phyloP scores from a whole-genome alignment of 2,329 filamentous ascomycete species.

The Pseudonectria buxi region DNA sequence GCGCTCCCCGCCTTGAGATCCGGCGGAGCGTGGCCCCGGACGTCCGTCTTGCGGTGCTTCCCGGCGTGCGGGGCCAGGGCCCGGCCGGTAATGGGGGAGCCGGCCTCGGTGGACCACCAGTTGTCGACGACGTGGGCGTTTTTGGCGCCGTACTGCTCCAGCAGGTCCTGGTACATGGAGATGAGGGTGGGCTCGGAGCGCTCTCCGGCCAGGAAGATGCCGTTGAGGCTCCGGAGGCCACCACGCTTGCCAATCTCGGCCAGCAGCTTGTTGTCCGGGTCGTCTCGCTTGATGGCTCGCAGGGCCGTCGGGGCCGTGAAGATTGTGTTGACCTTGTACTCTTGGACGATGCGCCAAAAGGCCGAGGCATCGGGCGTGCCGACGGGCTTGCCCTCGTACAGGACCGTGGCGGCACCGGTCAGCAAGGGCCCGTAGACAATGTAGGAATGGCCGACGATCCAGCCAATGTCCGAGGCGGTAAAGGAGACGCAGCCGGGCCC shows the following conservation, averaged over 20 bases:
- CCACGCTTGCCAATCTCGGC: constrained; percentile 56
- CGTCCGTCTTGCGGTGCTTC: constrained; percentile 39
- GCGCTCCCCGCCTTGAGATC: constrained; percentile 76
- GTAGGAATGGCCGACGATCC: constrained; percentile 65
- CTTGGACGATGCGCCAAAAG: constrained; percentile 81
- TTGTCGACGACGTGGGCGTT: constrained; percentile 53
- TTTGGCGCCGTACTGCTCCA: constrained; percentile 58
- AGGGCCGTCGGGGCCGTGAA: constrained; percentile 86
- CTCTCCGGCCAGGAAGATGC: constrained; percentile 82
- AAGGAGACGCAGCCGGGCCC: constrained; percentile 73
- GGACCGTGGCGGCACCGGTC: constrained; percentile 74
- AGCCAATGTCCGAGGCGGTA: constrained; percentile 81
- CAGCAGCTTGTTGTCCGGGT: constrained; percentile 66
- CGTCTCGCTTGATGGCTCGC: constrained; percentile 78
- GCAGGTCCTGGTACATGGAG: constrained; percentile 68
- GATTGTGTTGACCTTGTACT: constrained; percentile 76
- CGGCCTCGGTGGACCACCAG: constrained; percentile 56
- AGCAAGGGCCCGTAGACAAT: constrained; percentile 86
- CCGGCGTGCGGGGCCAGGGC: constrained; percentile 53
- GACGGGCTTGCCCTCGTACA: constrained; percentile 92
- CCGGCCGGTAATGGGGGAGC: constrained; percentile 52
- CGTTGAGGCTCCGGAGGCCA: constrained; percentile 65
- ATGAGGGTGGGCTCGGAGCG: constrained; percentile 83
- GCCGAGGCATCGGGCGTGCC: constrained; percentile 81
- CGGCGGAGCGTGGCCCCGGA: constrained; percentile 36